Evolutionary conservation across 345 rosid genomes (phyloP).

Genomic region (Corchorus capsularis): DNA sequence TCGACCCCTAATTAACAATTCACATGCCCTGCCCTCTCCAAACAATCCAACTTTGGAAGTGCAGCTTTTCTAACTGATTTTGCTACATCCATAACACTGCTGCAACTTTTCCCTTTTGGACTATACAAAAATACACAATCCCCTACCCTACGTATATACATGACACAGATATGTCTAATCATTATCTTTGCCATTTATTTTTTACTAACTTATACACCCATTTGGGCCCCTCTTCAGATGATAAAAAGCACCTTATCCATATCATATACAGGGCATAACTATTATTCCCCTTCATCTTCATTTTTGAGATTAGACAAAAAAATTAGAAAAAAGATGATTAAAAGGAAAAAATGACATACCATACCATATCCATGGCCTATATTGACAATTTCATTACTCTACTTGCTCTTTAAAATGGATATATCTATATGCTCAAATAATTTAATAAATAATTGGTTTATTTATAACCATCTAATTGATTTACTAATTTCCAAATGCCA

Average conservation of each 20-base stretch:
- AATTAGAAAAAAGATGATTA: too few species aligned
- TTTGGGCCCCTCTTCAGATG: neutral
- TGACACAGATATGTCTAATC: neutral
- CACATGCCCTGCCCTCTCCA: neutral
- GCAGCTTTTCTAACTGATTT: neutral
- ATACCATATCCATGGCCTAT: too few species aligned
- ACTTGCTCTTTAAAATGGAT: too few species aligned
- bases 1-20: neutral
- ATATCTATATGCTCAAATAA: too few species aligned
- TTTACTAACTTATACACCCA: neutral
- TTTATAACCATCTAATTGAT: too few species aligned
- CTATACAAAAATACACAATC: neutral
- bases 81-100: neutral
- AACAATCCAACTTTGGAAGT: neutral
- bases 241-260: constrained; percentile 12
- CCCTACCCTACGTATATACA: too few species aligned
- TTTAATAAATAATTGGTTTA: too few species aligned
- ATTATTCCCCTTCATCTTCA: too few species aligned
- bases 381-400: too few species aligned
- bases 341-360: too few species aligned
- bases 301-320: too few species aligned
- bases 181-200: neutral
- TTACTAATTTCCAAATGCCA: too few species aligned
- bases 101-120: neutral
- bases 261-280: neutral